phyloP scores from a whole-genome alignment of 108 stramenopile genomes.

The Cyclotella cryptica region DNA sequence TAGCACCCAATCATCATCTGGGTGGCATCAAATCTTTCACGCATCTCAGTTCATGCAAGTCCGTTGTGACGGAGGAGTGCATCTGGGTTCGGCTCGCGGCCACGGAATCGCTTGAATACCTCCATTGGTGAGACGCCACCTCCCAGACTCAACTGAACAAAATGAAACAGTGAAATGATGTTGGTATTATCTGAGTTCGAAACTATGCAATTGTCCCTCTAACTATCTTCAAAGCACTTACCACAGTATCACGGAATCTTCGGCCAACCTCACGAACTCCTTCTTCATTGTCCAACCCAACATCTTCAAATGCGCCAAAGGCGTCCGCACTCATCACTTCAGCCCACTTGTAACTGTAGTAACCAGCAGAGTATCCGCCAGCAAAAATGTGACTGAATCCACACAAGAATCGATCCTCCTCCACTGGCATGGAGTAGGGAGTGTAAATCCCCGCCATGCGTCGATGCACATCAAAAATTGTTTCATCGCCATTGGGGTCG shows the following conservation, averaged over 20 bases:
- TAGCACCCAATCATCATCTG: no score
- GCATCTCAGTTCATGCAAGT: slow-evolving; percentile 63
- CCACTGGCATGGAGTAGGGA: slow-evolving; percentile 85
- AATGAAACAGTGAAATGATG: not conserved
- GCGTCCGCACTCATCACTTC: slow-evolving; percentile 99
- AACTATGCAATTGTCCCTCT: no score
- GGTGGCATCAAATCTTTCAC: no score
- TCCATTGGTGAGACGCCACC: slow-evolving; percentile 91
- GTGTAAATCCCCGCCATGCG: slow-evolving; percentile 89
- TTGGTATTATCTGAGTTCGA: not conserved
- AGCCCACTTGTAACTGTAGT: slow-evolving; percentile 98
- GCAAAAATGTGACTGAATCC: slow-evolving; percentile 97
- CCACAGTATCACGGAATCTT: slow-evolving; percentile 94
- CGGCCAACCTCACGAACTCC: slow-evolving; percentile 81
- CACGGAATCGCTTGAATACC: slow-evolving; percentile 96
- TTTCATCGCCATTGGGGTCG: slow-evolving; percentile 75
- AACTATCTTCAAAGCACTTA: not conserved
- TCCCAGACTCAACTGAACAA: slow-evolving; percentile 69
- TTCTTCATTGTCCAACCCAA: slow-evolving; percentile 96
- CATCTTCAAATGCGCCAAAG: slow-evolving; percentile 98
- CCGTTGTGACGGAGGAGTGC: slow-evolving; percentile 96
- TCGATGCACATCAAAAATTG: slow-evolving; percentile 93
- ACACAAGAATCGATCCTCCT: slow-evolving; percentile 97
- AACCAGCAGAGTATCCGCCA: slow-evolving; percentile 96
- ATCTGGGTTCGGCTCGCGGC: slow-evolving; percentile 95